Evolutionary conservation across 108 stramenopile species (phyloP), one percentile per base, ranked within the genome.

Genomic region (Poteriospumella lacustris): DNA sequence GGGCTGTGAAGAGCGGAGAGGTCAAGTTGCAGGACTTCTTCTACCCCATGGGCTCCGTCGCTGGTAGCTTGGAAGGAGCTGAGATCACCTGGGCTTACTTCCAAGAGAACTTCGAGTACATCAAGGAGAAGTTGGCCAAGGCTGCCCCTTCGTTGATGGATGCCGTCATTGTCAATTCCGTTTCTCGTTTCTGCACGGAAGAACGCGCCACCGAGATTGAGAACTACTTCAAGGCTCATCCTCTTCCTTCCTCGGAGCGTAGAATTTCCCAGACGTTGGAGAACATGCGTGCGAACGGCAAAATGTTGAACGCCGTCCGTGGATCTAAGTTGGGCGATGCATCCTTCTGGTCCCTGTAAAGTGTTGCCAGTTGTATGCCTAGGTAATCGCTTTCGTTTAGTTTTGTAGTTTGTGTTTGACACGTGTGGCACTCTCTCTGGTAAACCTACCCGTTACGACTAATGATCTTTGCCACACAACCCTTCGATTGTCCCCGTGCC

Each of bases 1-100:
- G 95, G 94, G 81, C 94, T 33, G 88, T 91, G 0, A 88, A 90
- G 28, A 92, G 91, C 19, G 93, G n/a, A n/a, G n/a, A 85, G 58
- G 88, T 97, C 76, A 97, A 97, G 78, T 82, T 95, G 60, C 96
- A 97, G 81, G 96, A 97, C 85, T 97, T 95, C 83, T 97, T 97
- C 84, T 97, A 97, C 80, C 88, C 92, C 31, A 91, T 93, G 78
- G 91, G 92, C 44, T 84, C 83, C 42, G 94, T 95, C 36, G 85
- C 89, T 24, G 68, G 80, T 3, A 90, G 86, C 26, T 84, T 84
- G 59, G 84, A 87, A 59, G 96, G 94, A 9, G 87, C 88, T 36
- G 89, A 91, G 41, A 85, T 94, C 39, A 69, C 91, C 26, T 97
- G 96, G 96, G 70, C 82, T 3, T 96, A 91, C 82, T 92, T 91